Evolutionary conservation across 768 basidiomycete genomes (phyloP).

Genomic region (Tylopilus vinaceipallidus): DNA sequence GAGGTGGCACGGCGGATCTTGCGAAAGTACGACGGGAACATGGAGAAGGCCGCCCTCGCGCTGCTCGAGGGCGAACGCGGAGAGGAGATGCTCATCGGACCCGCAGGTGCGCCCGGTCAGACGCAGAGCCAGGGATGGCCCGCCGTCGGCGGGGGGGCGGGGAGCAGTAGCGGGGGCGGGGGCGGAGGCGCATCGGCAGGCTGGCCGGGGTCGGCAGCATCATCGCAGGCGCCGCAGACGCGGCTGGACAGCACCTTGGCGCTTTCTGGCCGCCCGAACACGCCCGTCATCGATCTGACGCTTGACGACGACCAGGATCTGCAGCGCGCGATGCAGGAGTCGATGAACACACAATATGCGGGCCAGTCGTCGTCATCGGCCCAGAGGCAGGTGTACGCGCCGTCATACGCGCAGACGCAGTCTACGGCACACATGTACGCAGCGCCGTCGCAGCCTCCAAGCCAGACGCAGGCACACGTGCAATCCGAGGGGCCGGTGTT

Average conservation of each 20-base stretch:
- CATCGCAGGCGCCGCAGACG: slow-evolving; percentile 7
- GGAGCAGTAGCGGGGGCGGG: slow-evolving; percentile 1
- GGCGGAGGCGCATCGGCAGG: too few species aligned
- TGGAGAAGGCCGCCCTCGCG: slow-evolving; percentile 54
- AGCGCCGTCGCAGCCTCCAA: not conserved
- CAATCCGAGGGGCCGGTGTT: slow-evolving; percentile 43
- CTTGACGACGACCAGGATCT: slow-evolving; percentile 52
- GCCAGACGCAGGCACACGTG: not conserved
- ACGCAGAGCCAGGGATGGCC: slow-evolving; percentile 15
- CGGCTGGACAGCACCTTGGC: slow-evolving; percentile 11
- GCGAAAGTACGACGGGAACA: slow-evolving; percentile 57
- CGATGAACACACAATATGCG: slow-evolving; percentile 39
- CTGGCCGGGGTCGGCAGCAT: too few species aligned
- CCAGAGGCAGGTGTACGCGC: slow-evolving; percentile 13
- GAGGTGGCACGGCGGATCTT: slow-evolving; percentile 55
- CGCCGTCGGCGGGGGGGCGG: too few species aligned
- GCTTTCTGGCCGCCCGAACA: slow-evolving; percentile 23
- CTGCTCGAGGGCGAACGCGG: slow-evolving; percentile 52
- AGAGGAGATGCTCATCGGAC: slow-evolving; percentile 22
- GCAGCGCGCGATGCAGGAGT: slow-evolving; percentile 51
- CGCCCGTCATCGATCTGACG: slow-evolving; percentile 58
- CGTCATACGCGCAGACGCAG: slow-evolving; percentile 16
- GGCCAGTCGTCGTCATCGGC: slow-evolving; percentile 32
- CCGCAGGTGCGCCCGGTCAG: not conserved
- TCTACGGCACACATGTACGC: slow-evolving; percentile 15